Percentiles rank a stretch among this genome's conserved stretches.
These are phyloP conservation scores for Leccinum boreale DNA, from an alignment of 768 basidiomycete species.

Conservation along the genomic window DNA sequence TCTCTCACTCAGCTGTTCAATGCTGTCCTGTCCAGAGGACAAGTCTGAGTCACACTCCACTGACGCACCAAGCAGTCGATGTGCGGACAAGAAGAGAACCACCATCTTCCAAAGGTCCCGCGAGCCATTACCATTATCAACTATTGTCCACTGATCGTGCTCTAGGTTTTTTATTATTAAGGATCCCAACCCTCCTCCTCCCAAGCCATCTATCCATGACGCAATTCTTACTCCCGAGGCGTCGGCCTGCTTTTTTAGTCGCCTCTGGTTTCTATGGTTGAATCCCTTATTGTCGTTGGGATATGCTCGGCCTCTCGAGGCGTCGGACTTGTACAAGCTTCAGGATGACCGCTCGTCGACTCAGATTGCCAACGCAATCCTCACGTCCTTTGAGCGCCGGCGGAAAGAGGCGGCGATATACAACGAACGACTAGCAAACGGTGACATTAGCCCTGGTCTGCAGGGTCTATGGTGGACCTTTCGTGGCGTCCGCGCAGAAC, in stretches of 20 bases:
- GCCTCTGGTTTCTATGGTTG: constrained; percentile 75
- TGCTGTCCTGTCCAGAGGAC: constrained; percentile 3
- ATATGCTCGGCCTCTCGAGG: constrained; percentile 77
- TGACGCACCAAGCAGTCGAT: not conserved
- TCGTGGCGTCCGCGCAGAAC: constrained; percentile 42
- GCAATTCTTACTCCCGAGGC: constrained; percentile 63
- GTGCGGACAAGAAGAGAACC: not conserved
- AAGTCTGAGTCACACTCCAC: not conserved
- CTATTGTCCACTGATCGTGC: not conserved
- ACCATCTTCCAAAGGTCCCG: constrained; percentile 2
- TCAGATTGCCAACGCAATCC: constrained; percentile 59
- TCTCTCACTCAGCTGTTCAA: not conserved
- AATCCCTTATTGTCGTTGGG: constrained; percentile 69
- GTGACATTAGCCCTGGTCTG: constrained; percentile 57
- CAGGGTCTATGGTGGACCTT: constrained; percentile 60
- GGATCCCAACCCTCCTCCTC: constrained; percentile 32
- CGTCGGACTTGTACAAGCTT: constrained; percentile 77
- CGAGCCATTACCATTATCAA: not conserved
- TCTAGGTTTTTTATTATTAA: constrained; percentile 13
- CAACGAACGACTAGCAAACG: constrained; percentile 64
- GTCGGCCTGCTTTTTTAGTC: constrained; percentile 54
- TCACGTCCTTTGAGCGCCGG: constrained; percentile 60
- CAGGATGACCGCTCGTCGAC: constrained; percentile 59
- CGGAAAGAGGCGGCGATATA: constrained; percentile 58
- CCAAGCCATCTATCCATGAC: constrained; percentile 56